Base-by-base conservation (phyloP, 306 rosid genomes). In the Herpetospermum pedunculosum region DNA sequence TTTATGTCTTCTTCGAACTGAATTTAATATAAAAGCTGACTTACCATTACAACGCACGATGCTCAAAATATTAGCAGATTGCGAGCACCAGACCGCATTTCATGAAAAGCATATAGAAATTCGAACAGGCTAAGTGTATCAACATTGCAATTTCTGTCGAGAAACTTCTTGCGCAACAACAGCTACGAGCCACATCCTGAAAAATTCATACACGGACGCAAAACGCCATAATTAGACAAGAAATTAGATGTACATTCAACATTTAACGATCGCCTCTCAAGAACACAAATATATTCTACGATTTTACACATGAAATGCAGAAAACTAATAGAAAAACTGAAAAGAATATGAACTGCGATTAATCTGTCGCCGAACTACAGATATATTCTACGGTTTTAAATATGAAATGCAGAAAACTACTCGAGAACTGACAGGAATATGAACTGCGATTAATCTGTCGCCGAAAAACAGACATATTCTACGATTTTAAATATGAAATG, bases 141-240 rank as follows among this genome's bases (percentile, higher is more conserved):
- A 14, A 79, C 72, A 25, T 80, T 32, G 84, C 87, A 79, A 88
- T 87, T 75, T 86, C 90, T 50, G 86, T 25, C 86, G 23, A 88
- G 85, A 81, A 88, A 86, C 78, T 81, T 88, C 83, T 41, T 81
- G 86, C 26, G 88, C 82, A 62, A 88, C 90, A 81, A 84, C 86
- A 47, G 87, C 90, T 70, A 84, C 89, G 50, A 88, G 80, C 81
- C 89, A 79, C 74, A 81, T 88, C 84, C 90, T 86, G 86, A 78
- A 81, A 84, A 21, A 63, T 23, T 18, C 37, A 78, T 4, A 7
- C 72, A 23, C 16, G 55, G 19, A 50, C 38, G 74, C 13, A 14
- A 7, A 25, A 55, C 70, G 73, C 12, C 6, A 70, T 16, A 62
- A 21, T 21, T 54, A 71, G 74, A 52, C 73, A 65, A 72, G 18